Conservation (phyloP, 1,139 yeast genomes). For the Debaryomycetaceae sp. region DNA sequence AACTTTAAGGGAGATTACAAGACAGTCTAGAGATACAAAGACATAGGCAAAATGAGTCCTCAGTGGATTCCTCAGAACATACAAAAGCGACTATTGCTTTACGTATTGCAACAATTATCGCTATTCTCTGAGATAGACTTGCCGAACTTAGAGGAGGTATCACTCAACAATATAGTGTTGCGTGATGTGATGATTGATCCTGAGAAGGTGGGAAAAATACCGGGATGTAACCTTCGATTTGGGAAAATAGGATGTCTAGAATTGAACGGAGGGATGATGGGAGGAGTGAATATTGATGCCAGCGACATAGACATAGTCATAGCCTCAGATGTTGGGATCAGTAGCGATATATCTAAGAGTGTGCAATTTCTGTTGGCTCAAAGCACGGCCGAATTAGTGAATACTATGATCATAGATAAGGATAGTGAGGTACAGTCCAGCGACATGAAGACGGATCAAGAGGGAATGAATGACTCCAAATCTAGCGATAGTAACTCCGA, state of each 20-base stretch:
- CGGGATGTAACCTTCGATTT: constrained; percentile 61
- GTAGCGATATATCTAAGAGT: constrained; percentile 25
- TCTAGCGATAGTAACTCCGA: constrained; percentile 7
- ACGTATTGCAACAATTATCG: constrained; percentile 78
- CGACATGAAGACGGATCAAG: constrained; percentile 10
- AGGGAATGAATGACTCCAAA: constrained; percentile 1
- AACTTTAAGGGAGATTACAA: too few relatives aligned
- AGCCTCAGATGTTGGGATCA: constrained; percentile 41
- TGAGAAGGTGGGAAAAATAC: constrained; percentile 60
- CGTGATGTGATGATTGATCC: constrained; percentile 69
- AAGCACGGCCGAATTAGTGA: constrained; percentile 63
- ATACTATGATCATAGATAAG: constrained; percentile 47
- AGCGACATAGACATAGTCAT: constrained; percentile 54
- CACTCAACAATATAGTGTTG: constrained; percentile 53
- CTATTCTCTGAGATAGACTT: constrained; percentile 78
- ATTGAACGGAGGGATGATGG: constrained; percentile 49
- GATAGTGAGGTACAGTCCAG: constrained; percentile 12
- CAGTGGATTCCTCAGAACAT: constrained; percentile 82
- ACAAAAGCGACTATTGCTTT: constrained; percentile 75
- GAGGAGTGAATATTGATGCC: constrained; percentile 65
- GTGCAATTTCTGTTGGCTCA: constrained; percentile 52
- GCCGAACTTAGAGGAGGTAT: constrained; percentile 73
- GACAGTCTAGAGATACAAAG: neutral
- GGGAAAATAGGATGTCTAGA: constrained; percentile 60
- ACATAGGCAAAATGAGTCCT: constrained; percentile 43